Evolutionary conservation across 1,284 basidiomycete species (phyloP).

Genomic region (Ustilago nuda): DNA sequence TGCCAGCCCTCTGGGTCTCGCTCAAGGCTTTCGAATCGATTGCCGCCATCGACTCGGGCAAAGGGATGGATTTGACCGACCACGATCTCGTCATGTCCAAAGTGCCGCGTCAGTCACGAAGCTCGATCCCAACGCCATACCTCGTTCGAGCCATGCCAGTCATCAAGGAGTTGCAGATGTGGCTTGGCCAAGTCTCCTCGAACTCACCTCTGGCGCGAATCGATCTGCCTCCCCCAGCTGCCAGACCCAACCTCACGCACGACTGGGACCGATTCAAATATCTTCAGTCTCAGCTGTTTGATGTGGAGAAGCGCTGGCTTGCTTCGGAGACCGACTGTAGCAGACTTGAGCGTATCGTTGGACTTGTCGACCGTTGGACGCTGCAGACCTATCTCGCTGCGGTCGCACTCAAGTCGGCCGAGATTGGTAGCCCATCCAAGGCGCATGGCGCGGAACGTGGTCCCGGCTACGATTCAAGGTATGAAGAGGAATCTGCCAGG

Average conservation of each 20-base stretch:
- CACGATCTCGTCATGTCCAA: constrained; percentile 38
- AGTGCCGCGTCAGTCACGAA: constrained; percentile 26
- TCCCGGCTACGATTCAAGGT: constrained; percentile 23
- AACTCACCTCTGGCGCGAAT: constrained; percentile 28
- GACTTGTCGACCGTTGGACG: constrained; percentile 41
- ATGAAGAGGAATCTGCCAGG: constrained; percentile 39
- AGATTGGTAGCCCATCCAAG: constrained; percentile 23
- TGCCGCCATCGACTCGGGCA: constrained; percentile 36
- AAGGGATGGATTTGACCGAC: constrained; percentile 40
- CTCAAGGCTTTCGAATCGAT: constrained; percentile 35
- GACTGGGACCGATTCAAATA: constrained; percentile 53
- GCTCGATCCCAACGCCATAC: constrained; percentile 33
- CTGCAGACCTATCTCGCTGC: constrained; percentile 36
- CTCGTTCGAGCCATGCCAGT: constrained; percentile 24
- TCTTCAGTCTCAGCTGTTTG: constrained; percentile 40
- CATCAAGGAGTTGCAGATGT: constrained; percentile 39
- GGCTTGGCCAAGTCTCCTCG: constrained; percentile 32
- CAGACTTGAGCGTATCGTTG: constrained; percentile 43
- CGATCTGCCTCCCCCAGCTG: constrained; percentile 16
- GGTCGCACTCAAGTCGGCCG: constrained; percentile 32
- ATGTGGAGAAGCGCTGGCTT: constrained; percentile 44
- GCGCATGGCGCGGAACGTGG: constrained; percentile 15
- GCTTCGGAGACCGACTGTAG: constrained; percentile 42
- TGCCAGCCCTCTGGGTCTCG: constrained; percentile 29
- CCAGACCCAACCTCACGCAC: constrained; percentile 31